Base-by-base conservation (phyloP, 345 rosid genomes). In the Citrus cavaleriei region DNA sequence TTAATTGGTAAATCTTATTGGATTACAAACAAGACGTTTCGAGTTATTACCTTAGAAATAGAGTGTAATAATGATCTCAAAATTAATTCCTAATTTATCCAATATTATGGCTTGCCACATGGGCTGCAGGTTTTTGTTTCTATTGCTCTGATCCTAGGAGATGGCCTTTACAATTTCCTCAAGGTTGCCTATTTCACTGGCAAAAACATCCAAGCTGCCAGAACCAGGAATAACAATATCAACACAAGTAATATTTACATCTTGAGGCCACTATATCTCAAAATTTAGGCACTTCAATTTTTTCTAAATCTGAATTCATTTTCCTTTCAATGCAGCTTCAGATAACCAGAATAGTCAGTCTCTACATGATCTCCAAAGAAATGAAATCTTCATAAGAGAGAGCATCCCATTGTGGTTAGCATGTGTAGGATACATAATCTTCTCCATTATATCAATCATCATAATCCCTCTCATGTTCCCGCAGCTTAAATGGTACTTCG, bases 91-190 rank as follows among this genome's bases (percentile, higher is more conserved):
- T 75, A 54, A 40, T 7, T 6, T 37, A 13, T 35, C 66, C 10
- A 58, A 13, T 65, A 72, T 70, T 68, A 10, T n/a, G 57, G 14
- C 37, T 63, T 70, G 22, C 75, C 70, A 35, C 19, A 30, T 32
- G n/a, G 58, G 32, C 9, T 85, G 78, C 86, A 95, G 97, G 97
- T 93, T 71, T 95, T 95, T 69, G 80, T 95, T 82, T 89, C 97
- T 35, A 93, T 95, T 70, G 84, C 99, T 42, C 81, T 92, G 77
- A 92, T 95, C 77, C 91, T 95, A 0, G 98, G 98, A 63, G 99
- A 95, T 59, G 99, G 99, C 7, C 91, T 95, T 70, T 93, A 93
- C 93, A 91, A 93, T 68, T 95, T 95, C 86, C 79, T 92, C 78
- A 95, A 95, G 88, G 90, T 91, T 75, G 84, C 93, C 28, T 79